A percentile compares a stretch with the other conserved stretches of the same genome.
Evolutionary conservation across 78 protist species (phyloP).

Genomic region (Ministeria vibrans): DNA sequence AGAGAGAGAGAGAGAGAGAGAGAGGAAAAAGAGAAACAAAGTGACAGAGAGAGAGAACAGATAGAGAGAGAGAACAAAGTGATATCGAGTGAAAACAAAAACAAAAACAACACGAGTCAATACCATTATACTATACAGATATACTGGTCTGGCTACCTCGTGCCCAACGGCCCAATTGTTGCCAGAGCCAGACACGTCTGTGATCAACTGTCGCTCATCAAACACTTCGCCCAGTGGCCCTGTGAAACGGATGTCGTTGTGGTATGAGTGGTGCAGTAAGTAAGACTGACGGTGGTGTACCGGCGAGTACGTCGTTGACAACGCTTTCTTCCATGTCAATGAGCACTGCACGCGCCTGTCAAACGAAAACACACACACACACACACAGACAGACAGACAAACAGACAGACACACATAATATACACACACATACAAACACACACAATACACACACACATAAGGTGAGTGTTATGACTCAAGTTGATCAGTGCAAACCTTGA

Average conservation of each 20-base stretch:
- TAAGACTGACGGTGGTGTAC: not conserved
- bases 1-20: not conserved
- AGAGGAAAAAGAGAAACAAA: not conserved
- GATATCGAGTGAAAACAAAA: not conserved
- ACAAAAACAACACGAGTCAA: not conserved
- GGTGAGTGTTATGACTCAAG: not conserved
- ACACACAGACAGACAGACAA: not conserved
- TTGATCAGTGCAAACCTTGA: slow-evolving; percentile 1
- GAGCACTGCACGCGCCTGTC: slow-evolving; percentile 54
- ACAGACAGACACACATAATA: too few species aligned
- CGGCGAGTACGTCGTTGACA: slow-evolving; percentile 13
- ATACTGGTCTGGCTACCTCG: too few species aligned
- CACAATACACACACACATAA: too few species aligned
- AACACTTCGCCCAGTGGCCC: slow-evolving; percentile 54
- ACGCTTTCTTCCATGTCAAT: slow-evolving; percentile 87
- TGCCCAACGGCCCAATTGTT: slow-evolving; percentile 72
- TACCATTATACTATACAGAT: not conserved
- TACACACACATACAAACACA: too few species aligned
- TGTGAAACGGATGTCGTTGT: not conserved
- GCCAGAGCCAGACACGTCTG: slow-evolving; percentile 59
- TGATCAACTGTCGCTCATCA: slow-evolving; percentile 43
- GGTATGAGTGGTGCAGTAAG: not conserved
- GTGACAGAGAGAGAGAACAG: not conserved
- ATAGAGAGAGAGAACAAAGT: not conserved
- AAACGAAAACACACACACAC: not conserved